Percentiles rank a stretch among this genome's conserved stretches.
These are phyloP conservation scores for Claviceps maximensis DNA, from an alignment of 2,329 filamentous ascomycete genomes.

Conservation along the genomic window DNA sequence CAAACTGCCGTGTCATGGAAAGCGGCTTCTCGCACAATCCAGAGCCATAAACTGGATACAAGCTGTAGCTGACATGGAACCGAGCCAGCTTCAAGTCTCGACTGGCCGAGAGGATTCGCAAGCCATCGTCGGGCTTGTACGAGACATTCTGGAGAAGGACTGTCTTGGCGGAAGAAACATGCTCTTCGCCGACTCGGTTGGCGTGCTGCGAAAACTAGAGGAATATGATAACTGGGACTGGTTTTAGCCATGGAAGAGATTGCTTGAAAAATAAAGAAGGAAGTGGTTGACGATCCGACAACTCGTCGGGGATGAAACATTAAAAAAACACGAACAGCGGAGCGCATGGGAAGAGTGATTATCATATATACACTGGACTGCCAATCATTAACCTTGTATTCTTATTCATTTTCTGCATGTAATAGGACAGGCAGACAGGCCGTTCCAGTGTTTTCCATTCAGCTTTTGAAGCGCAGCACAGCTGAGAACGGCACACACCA, in stretches of 20 bases:
- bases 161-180: slow-evolving; percentile 34
- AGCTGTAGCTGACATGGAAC: slow-evolving; percentile 26
- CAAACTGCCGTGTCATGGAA: slow-evolving; percentile 10
- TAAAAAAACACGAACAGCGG: background rate
- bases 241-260: slow-evolving; percentile 9
- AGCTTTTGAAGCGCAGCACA: too few species aligned
- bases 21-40: slow-evolving; percentile 12
- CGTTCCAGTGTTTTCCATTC: too few species aligned
- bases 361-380: too few species aligned
- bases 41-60: slow-evolving; percentile 25
- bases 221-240: slow-evolving; percentile 28
- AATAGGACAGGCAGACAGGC: too few species aligned
- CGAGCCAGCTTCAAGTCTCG: slow-evolving; percentile 25
- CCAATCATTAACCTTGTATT: too few species aligned
- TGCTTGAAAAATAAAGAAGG: background rate
- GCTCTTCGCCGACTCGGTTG: slow-evolving; percentile 38
- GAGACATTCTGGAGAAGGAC: slow-evolving; percentile 33
- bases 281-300: too few species aligned
- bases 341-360: too few species aligned
- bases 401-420: too few species aligned
- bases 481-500: too few species aligned
- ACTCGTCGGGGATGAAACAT: background rate
- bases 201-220: slow-evolving; percentile 38
- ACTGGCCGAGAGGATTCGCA: slow-evolving; percentile 23
- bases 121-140: slow-evolving; percentile 36